Evolutionary conservation across 2,329 filamentous ascomycete species (phyloP), one percentile per base, ranked within the genome.

Genomic region (Fusarium sublunatum): DNA sequence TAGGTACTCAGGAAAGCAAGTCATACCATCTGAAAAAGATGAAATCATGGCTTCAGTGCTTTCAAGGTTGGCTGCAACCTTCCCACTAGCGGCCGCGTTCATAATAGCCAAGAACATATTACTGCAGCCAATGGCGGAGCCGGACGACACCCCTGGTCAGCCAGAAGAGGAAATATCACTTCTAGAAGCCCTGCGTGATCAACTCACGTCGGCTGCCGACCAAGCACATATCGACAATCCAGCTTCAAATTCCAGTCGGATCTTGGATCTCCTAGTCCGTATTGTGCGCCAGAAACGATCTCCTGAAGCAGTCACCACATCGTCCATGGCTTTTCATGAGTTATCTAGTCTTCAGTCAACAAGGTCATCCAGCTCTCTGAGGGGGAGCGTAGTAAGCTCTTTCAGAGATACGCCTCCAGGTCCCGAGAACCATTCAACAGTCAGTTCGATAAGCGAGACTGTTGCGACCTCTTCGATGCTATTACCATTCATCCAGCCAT

Each of bases 81-180:
- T 71, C 29, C 64, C 69, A 8, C 53, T 70, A 50, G 65, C 60
- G 35, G 64, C 67, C 28, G 53, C 64, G 19, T 71, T 71, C 32
- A 52, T 55, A 24, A 41, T 71, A 12, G 64, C 61, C 28, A 70
- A 48, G 36, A 44, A 42, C 6, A 45, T 58, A n/a, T 34, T 56
- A 11, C 32, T 50, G 8, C 64, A 64, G 32, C 67, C 69, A 65
- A 64, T 67, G 3, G 12, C 41, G 53, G 45, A 52, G 4, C 13
- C 42, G 7, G 59, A 68, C 11, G 45, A 39, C n/a, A 24, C 38
- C 26, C 38, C 52, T 5, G 31, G 39, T 25, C 54, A 44, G 13
- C 58, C 58, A 29, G 67, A 71, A 62, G 68, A 71, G 59, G 67
- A 70, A 65, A 64, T 70, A 12, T 41, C 48, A n/a, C 50, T 71